Percentiles rank a stretch among this genome's conserved stretches.
Conservation (phyloP, 805 yeast species). For the Yamadazyma akitaensis region DNA sequence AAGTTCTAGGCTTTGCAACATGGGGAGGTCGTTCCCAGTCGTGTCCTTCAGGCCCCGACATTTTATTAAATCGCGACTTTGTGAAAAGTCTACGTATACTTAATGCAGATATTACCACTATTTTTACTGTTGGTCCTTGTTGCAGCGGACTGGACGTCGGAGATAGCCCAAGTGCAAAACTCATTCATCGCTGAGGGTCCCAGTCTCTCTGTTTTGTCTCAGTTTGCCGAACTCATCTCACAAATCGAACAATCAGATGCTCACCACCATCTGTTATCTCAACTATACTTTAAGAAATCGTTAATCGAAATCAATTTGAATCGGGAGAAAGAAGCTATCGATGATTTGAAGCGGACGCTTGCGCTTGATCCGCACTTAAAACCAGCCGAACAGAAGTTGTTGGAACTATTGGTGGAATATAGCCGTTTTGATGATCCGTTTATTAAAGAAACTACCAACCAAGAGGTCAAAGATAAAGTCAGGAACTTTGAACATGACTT, state of each 20-base stretch:
- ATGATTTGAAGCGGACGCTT: slow-evolving; percentile 49
- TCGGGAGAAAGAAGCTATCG: slow-evolving; percentile 50
- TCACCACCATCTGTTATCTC: slow-evolving; percentile 42
- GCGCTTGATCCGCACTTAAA: slow-evolving; percentile 35
- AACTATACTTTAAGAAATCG: slow-evolving; percentile 57
- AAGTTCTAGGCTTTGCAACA: no score
- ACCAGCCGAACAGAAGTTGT: slow-evolving; percentile 49
- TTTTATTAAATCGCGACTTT: neutral
- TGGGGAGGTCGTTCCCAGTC: no score
- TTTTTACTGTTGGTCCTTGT: slow-evolving; percentile 1
- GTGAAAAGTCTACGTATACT: neutral
- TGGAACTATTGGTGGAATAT: slow-evolving; percentile 48
- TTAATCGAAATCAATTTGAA: slow-evolving; percentile 56
- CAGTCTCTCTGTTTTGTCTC: slow-evolving; percentile 21
- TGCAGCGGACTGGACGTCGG: slow-evolving; percentile 2
- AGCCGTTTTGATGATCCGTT: slow-evolving; percentile 45
- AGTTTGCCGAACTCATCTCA: slow-evolving; percentile 19
- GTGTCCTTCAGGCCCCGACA: neutral
- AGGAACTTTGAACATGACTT: slow-evolving; percentile 15
- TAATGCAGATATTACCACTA: neutral
- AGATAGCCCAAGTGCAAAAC: slow-evolving; percentile 17
- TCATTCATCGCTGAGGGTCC: slow-evolving; percentile 30
- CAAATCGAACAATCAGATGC: slow-evolving; percentile 15
- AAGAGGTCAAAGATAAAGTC: slow-evolving; percentile 16
- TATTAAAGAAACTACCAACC: slow-evolving; percentile 11